phyloP scores from a whole-genome alignment of 345 rosid species.

The Euphorbia tirucalli region DNA sequence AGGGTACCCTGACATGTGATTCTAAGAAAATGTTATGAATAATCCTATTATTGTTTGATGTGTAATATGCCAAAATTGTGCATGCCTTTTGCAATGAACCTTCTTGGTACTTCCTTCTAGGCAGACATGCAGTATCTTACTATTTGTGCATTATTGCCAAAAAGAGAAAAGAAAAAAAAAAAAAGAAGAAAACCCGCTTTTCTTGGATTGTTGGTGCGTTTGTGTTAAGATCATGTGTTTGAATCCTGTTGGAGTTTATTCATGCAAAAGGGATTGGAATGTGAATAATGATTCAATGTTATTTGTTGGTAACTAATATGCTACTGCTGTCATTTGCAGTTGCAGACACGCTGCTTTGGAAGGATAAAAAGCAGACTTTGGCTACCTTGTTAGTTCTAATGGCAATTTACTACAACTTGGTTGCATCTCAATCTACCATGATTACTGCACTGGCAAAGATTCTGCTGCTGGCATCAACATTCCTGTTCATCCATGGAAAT shows the following conservation, averaged over 20 bases:
- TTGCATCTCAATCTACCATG: constrained; percentile 58
- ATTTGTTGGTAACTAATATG: constrained; percentile 11
- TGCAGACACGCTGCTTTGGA: constrained; percentile 88
- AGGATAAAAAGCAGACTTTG: constrained; percentile 64
- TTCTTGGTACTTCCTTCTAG: neutral
- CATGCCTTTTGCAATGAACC: neutral
- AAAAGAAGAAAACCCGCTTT: neutral
- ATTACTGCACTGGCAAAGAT: constrained; percentile 64
- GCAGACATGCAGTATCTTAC: neutral
- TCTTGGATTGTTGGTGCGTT: neutral
- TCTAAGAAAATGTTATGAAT: neutral
- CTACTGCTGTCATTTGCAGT: constrained; percentile 49
- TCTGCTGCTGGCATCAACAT: constrained; percentile 48
- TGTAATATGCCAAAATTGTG: neutral
- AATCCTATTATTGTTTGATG: neutral
- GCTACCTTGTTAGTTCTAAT: constrained; percentile 45
- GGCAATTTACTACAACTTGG: constrained; percentile 62
- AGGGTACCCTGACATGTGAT: neutral
- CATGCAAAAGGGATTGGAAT: neutral
- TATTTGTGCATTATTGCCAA: too few relatives aligned
- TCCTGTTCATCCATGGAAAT: constrained; percentile 74
- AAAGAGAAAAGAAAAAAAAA: too few relatives aligned
- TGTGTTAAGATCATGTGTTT: constrained; percentile 1
- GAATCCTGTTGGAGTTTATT: neutral
- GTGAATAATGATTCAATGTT: neutral